A percentile compares a stretch with the other conserved stretches of the same genome.
Evolutionary conservation across 179 eudicot genomes (phyloP).

Genomic region (Gypsophila paniculata): DNA sequence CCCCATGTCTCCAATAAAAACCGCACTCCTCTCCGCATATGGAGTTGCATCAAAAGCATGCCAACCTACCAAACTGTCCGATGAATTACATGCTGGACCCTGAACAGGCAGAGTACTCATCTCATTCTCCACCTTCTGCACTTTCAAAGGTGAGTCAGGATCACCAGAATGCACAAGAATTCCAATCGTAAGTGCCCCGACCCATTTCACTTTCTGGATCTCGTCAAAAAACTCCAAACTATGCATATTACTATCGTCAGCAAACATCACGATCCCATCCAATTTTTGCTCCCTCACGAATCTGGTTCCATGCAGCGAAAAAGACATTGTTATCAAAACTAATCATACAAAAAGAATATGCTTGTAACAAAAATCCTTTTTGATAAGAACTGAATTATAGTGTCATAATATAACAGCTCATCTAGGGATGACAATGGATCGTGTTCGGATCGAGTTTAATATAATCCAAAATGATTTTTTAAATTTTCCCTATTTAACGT

Average conservation of each 20-base stretch:
- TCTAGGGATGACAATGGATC: no score
- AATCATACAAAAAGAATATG: background rate
- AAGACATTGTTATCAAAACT: constrained; percentile 21
- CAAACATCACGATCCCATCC: constrained; percentile 88
- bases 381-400: background rate
- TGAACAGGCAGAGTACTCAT: constrained; percentile 60
- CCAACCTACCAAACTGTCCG: constrained; percentile 73
- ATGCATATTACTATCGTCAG: constrained; percentile 98
- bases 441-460: no score
- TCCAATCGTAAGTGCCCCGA: constrained; percentile 84
- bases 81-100: constrained; percentile 89
- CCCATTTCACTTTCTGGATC: constrained; percentile 69
- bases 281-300: constrained; percentile 66
- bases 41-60: constrained; percentile 60
- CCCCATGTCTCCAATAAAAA: constrained; percentile 68
- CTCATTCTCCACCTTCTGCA: constrained; percentile 34
- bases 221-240: constrained; percentile 90
- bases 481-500: no score
- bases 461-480: no score
- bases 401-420: background rate
- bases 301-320: constrained; percentile 39
- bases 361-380: background rate
- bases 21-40: constrained; percentile 52
- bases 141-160: constrained; percentile 38
- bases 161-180: constrained; percentile 73